Conservation (phyloP, 768 basidiomycete species). For the Rossbeevera mucosa region DNA sequence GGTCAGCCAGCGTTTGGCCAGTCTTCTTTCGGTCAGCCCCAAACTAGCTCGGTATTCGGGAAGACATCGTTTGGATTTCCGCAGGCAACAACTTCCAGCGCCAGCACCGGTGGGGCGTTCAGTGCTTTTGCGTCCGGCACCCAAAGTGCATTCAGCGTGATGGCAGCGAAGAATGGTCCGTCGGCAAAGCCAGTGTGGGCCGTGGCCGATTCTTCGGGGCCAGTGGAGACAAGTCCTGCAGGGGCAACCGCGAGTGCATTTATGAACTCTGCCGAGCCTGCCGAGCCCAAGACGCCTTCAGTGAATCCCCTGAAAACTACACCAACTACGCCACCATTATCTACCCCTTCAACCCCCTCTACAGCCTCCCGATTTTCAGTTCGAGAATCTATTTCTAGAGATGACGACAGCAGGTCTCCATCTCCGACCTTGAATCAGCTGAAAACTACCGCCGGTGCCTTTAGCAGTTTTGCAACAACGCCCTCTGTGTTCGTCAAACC, state of each 20-base stretch:
- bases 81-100: conserved; percentile 7
- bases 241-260: not conserved
- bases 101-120: conserved; percentile 31
- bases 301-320: conserved; percentile 3
- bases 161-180: conserved; percentile 13
- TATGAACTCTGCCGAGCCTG: conserved; percentile 7
- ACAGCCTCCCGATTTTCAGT: not conserved
- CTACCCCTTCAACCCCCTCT: not conserved
- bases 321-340: conserved; percentile 4
- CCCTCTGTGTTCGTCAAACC: conserved; percentile 35
- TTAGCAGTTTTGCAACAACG: conserved; percentile 36
- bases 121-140: conserved; percentile 30
- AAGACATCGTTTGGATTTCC: conserved; percentile 21
- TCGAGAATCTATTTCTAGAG: conserved; percentile 12
- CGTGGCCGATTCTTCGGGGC: conserved; percentile 5
- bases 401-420: conserved; percentile 28
- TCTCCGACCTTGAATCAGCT: conserved; percentile 14
- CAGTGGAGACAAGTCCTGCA: conserved; percentile 4
- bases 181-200: conserved; percentile 25
- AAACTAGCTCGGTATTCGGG: conserved; percentile 17
- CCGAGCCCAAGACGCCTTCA: conserved; percentile 11
- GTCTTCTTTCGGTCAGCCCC: conserved; percentile 26
- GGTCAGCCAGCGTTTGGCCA: conserved; percentile 40
- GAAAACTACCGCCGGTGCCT: conserved; percentile 32
- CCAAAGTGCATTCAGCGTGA: conserved; percentile 28